Conservation (phyloP, 192 early-diverging fungal genomes). For the Entomortierella beljakovae region DNA sequence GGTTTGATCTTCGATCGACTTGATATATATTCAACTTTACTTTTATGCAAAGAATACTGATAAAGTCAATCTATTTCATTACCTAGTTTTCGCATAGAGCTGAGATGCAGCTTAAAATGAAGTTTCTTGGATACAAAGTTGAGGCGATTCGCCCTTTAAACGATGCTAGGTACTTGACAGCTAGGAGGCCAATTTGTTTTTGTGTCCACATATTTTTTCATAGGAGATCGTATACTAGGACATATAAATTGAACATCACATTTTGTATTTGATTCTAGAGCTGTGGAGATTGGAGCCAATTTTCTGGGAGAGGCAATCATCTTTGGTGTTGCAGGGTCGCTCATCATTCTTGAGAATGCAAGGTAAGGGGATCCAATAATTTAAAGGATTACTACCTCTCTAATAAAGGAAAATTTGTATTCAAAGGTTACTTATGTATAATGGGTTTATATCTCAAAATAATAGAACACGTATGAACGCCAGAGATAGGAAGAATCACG, state of each 20-base stretch:
- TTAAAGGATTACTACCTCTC: neutral
- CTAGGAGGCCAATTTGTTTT: neutral
- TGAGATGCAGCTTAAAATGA: slow-evolving; percentile 89
- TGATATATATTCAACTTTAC: neutral
- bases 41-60: too few species aligned
- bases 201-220: neutral
- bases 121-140: slow-evolving; percentile 79
- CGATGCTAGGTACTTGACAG: slow-evolving; percentile 67
- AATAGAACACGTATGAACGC: slow-evolving; percentile 59
- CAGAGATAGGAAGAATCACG: slow-evolving; percentile 60
- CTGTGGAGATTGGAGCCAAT: slow-evolving; percentile 85
- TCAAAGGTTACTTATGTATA: too few species aligned
- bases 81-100: slow-evolving; percentile 69
- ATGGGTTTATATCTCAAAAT: too few species aligned
- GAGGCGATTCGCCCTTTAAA: slow-evolving; percentile 83
- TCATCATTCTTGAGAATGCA: slow-evolving; percentile 77
- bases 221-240: neutral
- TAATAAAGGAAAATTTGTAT: neutral
- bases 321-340: slow-evolving; percentile 77
- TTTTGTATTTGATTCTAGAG: slow-evolving; percentile 48
- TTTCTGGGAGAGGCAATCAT: slow-evolving; percentile 83
- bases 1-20: neutral
- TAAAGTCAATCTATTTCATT: neutral
- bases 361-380: slow-evolving; percentile 57
- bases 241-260: neutral